Conservation (phyloP, 768 basidiomycete genomes). For the Suillus cothurnatus region DNA sequence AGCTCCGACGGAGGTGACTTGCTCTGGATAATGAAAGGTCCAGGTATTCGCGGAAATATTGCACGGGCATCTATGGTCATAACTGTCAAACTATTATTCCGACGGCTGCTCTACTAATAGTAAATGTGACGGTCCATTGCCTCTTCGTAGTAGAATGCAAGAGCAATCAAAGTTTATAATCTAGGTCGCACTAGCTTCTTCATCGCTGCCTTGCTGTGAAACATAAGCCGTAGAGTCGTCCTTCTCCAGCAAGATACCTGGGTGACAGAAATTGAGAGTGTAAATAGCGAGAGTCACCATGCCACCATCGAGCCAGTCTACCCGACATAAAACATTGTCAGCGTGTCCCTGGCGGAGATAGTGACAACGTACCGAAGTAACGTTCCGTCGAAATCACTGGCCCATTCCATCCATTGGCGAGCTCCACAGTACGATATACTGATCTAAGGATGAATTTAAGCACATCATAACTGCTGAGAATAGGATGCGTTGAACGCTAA, state of each 20-base stretch:
- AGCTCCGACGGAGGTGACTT: background rate
- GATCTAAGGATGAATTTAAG: slow-evolving; percentile 7
- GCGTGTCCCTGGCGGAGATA: background rate
- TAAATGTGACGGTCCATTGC: background rate
- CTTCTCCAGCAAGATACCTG: slow-evolving; percentile 37
- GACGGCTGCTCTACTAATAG: background rate
- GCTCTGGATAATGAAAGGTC: background rate
- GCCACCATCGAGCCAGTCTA: slow-evolving; percentile 53
- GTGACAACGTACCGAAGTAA: slow-evolving; percentile 45
- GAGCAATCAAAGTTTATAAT: background rate
- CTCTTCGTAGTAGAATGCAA: too few relatives aligned
- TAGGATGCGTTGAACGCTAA: slow-evolving; percentile 20
- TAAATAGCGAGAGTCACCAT: slow-evolving; percentile 50
- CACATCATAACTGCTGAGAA: background rate
- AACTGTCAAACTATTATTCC: background rate
- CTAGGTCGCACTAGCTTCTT: background rate
- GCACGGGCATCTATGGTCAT: background rate
- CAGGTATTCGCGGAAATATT: background rate
- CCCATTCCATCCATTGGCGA: slow-evolving; percentile 44
- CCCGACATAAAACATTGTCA: background rate
- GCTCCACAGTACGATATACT: slow-evolving; percentile 18
- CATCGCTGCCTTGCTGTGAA: background rate
- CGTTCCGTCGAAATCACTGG: slow-evolving; percentile 48
- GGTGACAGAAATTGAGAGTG: slow-evolving; percentile 48
- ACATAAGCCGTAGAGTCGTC: too few relatives aligned